A percentile compares a stretch with the other conserved stretches of the same genome.
These are phyloP conservation scores for Solanum chiquidenum DNA, from an alignment of 257 asterid species.

Conservation along the genomic window DNA sequence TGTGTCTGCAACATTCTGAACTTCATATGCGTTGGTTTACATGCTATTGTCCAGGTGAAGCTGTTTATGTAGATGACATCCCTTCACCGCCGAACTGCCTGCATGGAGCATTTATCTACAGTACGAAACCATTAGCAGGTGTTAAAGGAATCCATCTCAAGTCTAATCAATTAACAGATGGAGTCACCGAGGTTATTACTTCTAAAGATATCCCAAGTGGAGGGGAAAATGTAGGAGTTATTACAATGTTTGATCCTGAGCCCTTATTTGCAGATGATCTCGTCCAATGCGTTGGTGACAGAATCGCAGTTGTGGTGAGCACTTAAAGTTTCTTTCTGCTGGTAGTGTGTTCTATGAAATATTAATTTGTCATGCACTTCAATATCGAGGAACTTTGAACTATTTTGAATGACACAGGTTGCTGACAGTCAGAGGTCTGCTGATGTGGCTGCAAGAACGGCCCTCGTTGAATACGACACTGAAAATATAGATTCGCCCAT, in stretches of 20 bases:
- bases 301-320: constrained; percentile 56
- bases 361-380: neutral
- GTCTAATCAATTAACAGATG: constrained; percentile 18
- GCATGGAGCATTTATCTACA: constrained; percentile 54
- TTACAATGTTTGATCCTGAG: constrained; percentile 28
- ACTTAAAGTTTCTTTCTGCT: neutral
- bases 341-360: neutral
- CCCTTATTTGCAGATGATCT: constrained; percentile 55
- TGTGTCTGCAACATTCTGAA: neutral
- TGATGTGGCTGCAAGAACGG: constrained; percentile 40
- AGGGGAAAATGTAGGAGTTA: constrained; percentile 49
- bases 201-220: constrained; percentile 52
- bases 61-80: constrained; percentile 62
- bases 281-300: constrained; percentile 48
- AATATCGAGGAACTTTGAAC: neutral
- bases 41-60: constrained; percentile 46
- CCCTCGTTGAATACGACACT: constrained; percentile 40
- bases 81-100: constrained; percentile 62
- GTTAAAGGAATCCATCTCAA: constrained; percentile 32
- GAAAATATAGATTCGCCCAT: constrained; percentile 47
- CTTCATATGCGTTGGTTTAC: neutral
- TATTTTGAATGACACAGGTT: constrained; percentile 19
- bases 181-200: constrained; percentile 31
- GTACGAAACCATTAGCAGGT: constrained; percentile 50
- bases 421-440: constrained; percentile 56